Evolutionary conservation across 2,329 filamentous ascomycete genomes (phyloP), one percentile per base, ranked within the genome.

Genomic region (Dothistroma septosporum): DNA sequence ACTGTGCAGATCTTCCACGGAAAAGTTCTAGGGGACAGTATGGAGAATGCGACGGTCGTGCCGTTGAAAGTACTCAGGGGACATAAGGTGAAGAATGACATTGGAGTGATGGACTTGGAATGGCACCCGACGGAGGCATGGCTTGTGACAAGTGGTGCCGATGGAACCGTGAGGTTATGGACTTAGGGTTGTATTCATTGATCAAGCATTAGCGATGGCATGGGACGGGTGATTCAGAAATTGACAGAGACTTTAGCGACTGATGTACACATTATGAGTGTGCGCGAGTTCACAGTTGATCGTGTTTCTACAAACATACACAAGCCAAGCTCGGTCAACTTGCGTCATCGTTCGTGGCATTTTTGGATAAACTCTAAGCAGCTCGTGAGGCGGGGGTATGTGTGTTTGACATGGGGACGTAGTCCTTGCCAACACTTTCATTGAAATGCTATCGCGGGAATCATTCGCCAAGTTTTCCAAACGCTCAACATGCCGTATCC

Each of bases 51-150:
- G 7, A 95, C 89, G 14, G 96, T 99, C 71, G 94, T 97, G 55
- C 94, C 94, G 9, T 83, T 99, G 64, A 99, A 97, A 82, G 91
- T 96, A 71, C 82, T 99, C 53, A 88, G 85, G 72, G 94, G 94
- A 0, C 94, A 99, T 78, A 90, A 88, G 76, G 87, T 97, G 2
- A 88, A 89, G 72, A 89, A 85, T 72, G 88, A 92, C 67, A 78
- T 99, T 60, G 94, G 94, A 66, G 92, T 97, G 16, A 82, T 97
- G 81, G 93, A 96, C 74, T 79, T 99, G 31, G 91, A 96, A 72
- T 99, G 95, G 95, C 94, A 99, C 79, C 91, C 92, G 6, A 85
- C 84, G 65, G 91, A 97, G 76, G 91, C 93, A 1, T 97, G 94
- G 94, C 89, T 90, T 76, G 87, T 96, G 57, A 95, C 90, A 80